A percentile compares a stretch with the other conserved stretches of the same genome.
phyloP scores from a whole-genome alignment of 2,329 filamentous ascomycete species.

The Xylariaceae sp. region DNA sequence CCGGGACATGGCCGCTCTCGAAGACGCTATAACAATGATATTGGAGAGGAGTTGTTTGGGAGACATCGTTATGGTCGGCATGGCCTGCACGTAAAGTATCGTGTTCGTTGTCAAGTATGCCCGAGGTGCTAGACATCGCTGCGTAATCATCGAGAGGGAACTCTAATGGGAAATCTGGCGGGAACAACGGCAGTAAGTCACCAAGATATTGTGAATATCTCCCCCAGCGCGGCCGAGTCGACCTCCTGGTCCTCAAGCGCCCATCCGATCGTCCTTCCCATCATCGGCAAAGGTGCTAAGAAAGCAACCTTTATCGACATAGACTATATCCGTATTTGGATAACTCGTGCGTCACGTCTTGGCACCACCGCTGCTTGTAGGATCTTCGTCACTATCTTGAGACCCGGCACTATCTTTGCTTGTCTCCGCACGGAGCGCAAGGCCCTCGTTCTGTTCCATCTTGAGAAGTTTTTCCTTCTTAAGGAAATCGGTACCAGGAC shows the following conservation, averaged over 20 bases:
- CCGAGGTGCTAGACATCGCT: background rate
- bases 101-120: background rate
- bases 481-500: slow-evolving; percentile 36
- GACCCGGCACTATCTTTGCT: slow-evolving; percentile 32
- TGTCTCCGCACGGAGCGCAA: slow-evolving; percentile 27
- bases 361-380: slow-evolving; percentile 30
- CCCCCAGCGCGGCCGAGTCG: background rate
- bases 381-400: slow-evolving; percentile 34
- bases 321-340: background rate
- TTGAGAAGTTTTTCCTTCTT: slow-evolving; percentile 37
- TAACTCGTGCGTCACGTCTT: slow-evolving; percentile 26
- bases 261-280: background rate
- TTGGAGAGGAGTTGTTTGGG: background rate
- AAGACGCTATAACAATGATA: slow-evolving; percentile 7
- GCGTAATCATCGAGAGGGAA: background rate
- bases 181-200: background rate
- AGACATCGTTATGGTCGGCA: background rate
- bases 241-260: background rate
- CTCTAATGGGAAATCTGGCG: background rate
- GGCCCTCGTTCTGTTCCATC: slow-evolving; percentile 32
- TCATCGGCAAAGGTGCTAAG: slow-evolving; percentile 7
- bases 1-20: slow-evolving; percentile 1
- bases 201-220: background rate
- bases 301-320: background rate
- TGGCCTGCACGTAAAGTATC: slow-evolving; percentile 1